Evolutionary conservation across 2,329 filamentous ascomycete species (phyloP).

Genomic region (Fusarium nanum): DNA sequence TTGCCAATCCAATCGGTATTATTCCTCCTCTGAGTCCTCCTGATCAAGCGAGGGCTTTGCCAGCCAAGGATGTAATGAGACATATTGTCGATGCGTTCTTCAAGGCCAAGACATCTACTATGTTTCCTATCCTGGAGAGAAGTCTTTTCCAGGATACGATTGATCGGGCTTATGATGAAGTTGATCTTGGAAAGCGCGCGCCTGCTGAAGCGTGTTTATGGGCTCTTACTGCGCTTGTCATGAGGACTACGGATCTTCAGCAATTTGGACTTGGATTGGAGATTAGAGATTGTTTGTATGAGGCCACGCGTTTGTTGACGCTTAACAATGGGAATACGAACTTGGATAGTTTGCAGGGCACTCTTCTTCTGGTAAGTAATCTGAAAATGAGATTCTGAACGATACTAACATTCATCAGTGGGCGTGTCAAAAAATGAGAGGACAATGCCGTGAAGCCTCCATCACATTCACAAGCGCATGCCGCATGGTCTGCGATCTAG

Average conservation of each 20-base stretch:
- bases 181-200: background rate
- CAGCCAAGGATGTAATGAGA: background rate
- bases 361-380: constrained; percentile 24
- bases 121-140: constrained; percentile 26
- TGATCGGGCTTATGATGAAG: constrained; percentile 9
- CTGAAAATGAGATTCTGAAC: accelerated
- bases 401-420: background rate
- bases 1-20: constrained; percentile 10
- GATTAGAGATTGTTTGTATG: constrained; percentile 11
- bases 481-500: constrained; percentile 32
- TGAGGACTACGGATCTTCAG: constrained; percentile 9
- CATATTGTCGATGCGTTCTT: constrained; percentile 24
- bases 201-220: constrained; percentile 27
- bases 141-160: constrained; percentile 21
- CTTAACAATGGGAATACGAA: constrained; percentile 19
- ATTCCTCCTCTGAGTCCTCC: constrained; percentile 4
- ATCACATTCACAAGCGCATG: constrained; percentile 22
- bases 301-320: constrained; percentile 6
- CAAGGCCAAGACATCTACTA: constrained; percentile 23
- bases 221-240: constrained; percentile 21
- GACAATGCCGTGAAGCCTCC: constrained; percentile 21
- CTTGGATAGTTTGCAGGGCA: constrained; percentile 23
- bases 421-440: constrained; percentile 22
- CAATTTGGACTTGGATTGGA: background rate
- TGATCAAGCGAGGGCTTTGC: constrained; percentile 16